phyloP scores from a whole-genome alignment of 1,284 basidiomycete genomes.

The Fomitopsis betulina region DNA sequence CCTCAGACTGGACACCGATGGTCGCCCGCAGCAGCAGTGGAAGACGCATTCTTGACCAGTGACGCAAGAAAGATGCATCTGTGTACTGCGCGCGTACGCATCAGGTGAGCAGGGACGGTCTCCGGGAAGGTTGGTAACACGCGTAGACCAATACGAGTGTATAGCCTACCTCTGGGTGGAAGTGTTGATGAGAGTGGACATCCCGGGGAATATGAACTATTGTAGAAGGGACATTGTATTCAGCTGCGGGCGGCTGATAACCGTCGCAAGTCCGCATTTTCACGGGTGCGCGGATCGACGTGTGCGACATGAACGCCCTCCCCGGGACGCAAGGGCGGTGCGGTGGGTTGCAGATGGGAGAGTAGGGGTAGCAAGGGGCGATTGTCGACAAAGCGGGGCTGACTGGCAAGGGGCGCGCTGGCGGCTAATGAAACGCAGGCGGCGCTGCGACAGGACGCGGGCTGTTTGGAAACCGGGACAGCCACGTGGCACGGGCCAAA shows the following conservation, averaged over 20 bases:
- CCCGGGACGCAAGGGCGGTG: not conserved
- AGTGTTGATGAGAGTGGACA: not conserved
- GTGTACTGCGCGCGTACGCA: no score
- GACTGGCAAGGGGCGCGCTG: not conserved
- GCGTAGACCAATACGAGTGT: no score
- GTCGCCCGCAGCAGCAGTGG: not conserved
- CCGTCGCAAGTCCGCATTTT: not conserved
- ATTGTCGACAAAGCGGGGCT: not conserved
- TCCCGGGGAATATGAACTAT: not conserved
- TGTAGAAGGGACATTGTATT: not conserved
- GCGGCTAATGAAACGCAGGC: not conserved
- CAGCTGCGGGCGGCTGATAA: not conserved
- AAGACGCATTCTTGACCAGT: not conserved
- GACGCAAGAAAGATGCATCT: not conserved
- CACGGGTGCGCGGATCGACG: not conserved
- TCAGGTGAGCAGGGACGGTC: not conserved
- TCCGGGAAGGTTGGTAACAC: not conserved
- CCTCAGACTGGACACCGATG: not conserved
- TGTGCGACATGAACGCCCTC: not conserved
- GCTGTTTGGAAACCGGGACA: not conserved
- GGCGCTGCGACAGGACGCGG: not conserved
- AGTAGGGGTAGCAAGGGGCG: not conserved
- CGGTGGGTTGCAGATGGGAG: not conserved
- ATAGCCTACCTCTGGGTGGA: not conserved
- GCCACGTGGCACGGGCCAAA: conserved; percentile 3